Evolutionary conservation across 495 filamentous ascomycete species (phyloP), one percentile per base, ranked within the genome.

Genomic region (Lentithecium fluviatile): DNA sequence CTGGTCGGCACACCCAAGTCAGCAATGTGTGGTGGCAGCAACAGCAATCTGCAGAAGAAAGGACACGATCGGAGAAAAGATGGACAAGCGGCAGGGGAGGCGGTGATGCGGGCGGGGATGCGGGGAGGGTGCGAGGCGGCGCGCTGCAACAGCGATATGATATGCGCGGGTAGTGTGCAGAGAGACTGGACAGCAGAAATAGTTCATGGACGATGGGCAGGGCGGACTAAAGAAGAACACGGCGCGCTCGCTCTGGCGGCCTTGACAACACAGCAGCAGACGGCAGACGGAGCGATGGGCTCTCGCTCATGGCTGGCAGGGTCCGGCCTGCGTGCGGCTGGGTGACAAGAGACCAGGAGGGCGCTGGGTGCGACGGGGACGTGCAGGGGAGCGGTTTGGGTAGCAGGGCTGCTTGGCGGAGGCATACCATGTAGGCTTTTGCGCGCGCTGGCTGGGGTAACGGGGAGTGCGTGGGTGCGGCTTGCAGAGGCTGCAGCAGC

Each of bases 381-480:
- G 52, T 45, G 45, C 15, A 52, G 55, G 55, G 45, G 49, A 67
- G 45, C 34, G 52, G 59, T 21, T 42, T 52, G 46, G 58, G 58
- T 36, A 37, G 60, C 38, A 65, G 58, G 62, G 64, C 65, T 50
- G 60, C 70, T 70, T 70, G 68, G 70, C 70, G 15, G 57, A 62
- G 67, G 66, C 70, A 63, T 72, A 72, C 70, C 70, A 72, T 72
- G 70, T 70, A 68, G 67, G 58, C 55, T 64, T 58, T 60, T 49
- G 52, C 57, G 61, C 65, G 65, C 58, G 43, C 38, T 67, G 66
- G 55, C 62, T 70, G 65, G 68, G 68, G 70, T 65, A 51, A 62
- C 50, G 24, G 36, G 45, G 45, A 26, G 49, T 43, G 54, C 66
- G 60, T 58, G 66, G 66, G 63, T 67, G 67, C 62, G 68, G 68